Evolutionary conservation across 495 filamentous ascomycete species (phyloP).

Genomic region (Podospora didyma): DNA sequence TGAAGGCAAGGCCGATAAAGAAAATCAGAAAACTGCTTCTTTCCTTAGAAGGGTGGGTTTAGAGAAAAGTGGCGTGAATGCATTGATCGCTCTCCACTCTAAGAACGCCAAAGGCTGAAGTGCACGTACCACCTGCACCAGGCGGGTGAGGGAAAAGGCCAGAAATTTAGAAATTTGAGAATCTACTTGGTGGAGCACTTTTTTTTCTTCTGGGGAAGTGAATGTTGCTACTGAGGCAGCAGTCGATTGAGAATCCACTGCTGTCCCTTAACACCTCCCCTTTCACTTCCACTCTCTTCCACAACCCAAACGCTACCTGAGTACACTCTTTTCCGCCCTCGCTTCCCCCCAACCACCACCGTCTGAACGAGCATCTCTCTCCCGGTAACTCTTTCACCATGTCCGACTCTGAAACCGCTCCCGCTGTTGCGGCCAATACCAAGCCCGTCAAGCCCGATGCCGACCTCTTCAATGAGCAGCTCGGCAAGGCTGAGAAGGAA

Average conservation of each 20-base stretch:
- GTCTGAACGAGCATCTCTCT: slow-evolving; percentile 1
- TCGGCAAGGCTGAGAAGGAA: slow-evolving; percentile 79
- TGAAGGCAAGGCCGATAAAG: slow-evolving; percentile 3
- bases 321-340: slow-evolving; percentile 2
- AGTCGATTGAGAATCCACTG: not conserved
- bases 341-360: slow-evolving; percentile 3
- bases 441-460: slow-evolving; percentile 72
- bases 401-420: slow-evolving; percentile 39
- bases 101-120: not conserved
- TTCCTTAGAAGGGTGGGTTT: not conserved
- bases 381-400: slow-evolving; percentile 24
- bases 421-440: slow-evolving; percentile 47
- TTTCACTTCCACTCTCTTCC: not conserved
- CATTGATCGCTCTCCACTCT: not conserved
- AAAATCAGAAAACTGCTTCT: not conserved
- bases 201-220: not conserved
- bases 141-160: not conserved
- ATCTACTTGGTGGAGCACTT: slow-evolving; percentile 1
- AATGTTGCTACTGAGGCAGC: not conserved
- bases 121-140: slow-evolving; percentile 1
- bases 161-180: not conserved
- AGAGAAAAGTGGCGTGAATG: not conserved
- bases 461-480: slow-evolving; percentile 62
- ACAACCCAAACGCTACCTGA: not conserved
- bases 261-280: not conserved